Evolutionary conservation across 306 rosid species (phyloP).

Genomic region (Echinosophora koreensis): DNA sequence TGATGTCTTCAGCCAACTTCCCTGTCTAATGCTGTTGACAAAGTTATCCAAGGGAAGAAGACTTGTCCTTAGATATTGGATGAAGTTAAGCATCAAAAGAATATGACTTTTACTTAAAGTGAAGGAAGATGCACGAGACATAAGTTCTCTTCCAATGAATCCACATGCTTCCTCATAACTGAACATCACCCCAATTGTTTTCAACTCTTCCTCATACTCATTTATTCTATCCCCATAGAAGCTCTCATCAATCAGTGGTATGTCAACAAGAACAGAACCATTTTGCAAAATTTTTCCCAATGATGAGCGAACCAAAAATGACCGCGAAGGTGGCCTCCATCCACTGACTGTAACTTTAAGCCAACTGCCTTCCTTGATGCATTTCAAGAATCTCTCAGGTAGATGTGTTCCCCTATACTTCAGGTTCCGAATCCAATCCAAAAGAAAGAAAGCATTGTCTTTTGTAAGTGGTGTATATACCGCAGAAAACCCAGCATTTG

Average conservation of each 20-base stretch:
- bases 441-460: slow-evolving; percentile 66
- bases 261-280: slow-evolving; percentile 69
- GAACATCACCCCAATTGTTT: slow-evolving; percentile 73
- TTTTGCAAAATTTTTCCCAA: slow-evolving; percentile 63
- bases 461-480: slow-evolving; percentile 61
- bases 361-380: slow-evolving; percentile 74
- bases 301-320: slow-evolving; percentile 61
- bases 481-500: slow-evolving; percentile 58
- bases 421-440: slow-evolving; percentile 68
- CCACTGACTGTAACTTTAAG: slow-evolving; percentile 62
- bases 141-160: slow-evolving; percentile 69
- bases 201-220: slow-evolving; percentile 65
- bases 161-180: slow-evolving; percentile 68
- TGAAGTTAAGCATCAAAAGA: slow-evolving; percentile 62
- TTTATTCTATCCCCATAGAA: slow-evolving; percentile 62
- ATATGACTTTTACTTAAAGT: slow-evolving; percentile 53
- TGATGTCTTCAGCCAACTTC: slow-evolving; percentile 67
- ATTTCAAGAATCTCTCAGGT: slow-evolving; percentile 56
- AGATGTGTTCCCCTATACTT: not conserved
- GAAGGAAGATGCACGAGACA: slow-evolving; percentile 61
- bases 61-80: slow-evolving; percentile 53
- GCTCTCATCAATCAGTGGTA: slow-evolving; percentile 66
- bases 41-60: slow-evolving; percentile 48
- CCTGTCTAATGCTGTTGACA: slow-evolving; percentile 52
- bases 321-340: slow-evolving; percentile 66